Evolutionary conservation across 148 eudicot genomes (phyloP).

Genomic region (Persicaria tinctoria): DNA sequence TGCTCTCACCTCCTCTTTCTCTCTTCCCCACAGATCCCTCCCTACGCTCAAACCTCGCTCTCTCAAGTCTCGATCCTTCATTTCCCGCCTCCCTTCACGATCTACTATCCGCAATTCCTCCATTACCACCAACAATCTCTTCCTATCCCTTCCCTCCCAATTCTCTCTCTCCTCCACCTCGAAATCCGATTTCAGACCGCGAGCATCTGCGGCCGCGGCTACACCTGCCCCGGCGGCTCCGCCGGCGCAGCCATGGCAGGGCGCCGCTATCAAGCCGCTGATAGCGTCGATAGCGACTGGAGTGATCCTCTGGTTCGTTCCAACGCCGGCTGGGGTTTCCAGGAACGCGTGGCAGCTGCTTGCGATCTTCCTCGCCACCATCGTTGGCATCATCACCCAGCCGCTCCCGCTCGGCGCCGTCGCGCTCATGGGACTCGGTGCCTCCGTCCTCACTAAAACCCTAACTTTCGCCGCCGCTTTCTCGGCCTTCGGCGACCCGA

Average conservation of each 20-base stretch:
- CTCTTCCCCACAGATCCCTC: conserved; percentile 24
- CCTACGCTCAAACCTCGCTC: conserved; percentile 5
- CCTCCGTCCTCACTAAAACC: conserved; percentile 75
- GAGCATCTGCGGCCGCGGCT: conserved; percentile 22
- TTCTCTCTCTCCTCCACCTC: conserved; percentile 12
- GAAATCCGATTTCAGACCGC: background rate
- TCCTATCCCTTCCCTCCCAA: conserved; percentile 7
- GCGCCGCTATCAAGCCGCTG: conserved; percentile 62
- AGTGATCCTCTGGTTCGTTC: conserved; percentile 62
- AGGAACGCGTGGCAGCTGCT: conserved; percentile 72
- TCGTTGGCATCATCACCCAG: conserved; percentile 83
- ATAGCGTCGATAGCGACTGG: conserved; percentile 67
- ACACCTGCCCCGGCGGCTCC: conserved; percentile 17
- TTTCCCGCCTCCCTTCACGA: conserved; percentile 17
- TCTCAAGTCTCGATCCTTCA: conserved; percentile 19
- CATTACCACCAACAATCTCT: background rate
- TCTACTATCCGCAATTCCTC: conserved; percentile 14
- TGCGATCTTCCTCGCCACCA: conserved; percentile 72
- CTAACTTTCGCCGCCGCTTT: conserved; percentile 83
- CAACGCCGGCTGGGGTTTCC: conserved; percentile 64
- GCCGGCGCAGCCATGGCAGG: conserved; percentile 41
- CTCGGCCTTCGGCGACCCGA: conserved; percentile 88
- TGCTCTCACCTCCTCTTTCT: conserved; percentile 35
- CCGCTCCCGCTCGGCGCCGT: conserved; percentile 92
- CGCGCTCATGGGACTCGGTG: conserved; percentile 73